Evolutionary conservation across 148 eudicot genomes (phyloP).

Genomic region (Fagopyrum esculentum): DNA sequence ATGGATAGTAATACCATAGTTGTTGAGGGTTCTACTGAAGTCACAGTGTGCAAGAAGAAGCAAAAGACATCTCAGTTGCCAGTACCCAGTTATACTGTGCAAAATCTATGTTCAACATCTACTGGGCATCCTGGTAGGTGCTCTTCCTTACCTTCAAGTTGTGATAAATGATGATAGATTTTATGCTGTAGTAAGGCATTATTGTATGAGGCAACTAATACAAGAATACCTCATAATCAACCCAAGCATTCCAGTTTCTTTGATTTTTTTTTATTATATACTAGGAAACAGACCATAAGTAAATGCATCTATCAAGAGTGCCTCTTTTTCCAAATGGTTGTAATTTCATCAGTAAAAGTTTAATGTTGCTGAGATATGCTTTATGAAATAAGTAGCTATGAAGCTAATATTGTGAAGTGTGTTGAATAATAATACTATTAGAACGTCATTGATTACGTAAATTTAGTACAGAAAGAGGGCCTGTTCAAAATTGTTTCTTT

Average conservation of each 20-base stretch:
- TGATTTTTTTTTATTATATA: background rate
- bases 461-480: no score
- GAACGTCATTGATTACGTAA: no score
- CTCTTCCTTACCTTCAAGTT: background rate
- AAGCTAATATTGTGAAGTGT: background rate
- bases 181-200: background rate
- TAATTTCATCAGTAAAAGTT: background rate
- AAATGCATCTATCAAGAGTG: no score
- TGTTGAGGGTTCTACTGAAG: constrained; percentile 12
- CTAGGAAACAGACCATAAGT: background rate
- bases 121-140: constrained; percentile 7
- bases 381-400: background rate
- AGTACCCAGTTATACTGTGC: constrained; percentile 3
- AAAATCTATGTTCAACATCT: background rate
- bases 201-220: background rate
- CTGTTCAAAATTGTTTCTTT: no score
- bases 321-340: no score
- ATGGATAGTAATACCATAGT: constrained; percentile 2
- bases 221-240: background rate
- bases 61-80: constrained; percentile 27
- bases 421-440: background rate
- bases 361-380: background rate
- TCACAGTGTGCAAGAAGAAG: constrained; percentile 29
- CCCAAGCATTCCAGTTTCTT: background rate
- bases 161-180: background rate